Evolutionary conservation across 257 asterid genomes (phyloP), one percentile per base, ranked within the genome.

Genomic region (Petunia secreta): DNA sequence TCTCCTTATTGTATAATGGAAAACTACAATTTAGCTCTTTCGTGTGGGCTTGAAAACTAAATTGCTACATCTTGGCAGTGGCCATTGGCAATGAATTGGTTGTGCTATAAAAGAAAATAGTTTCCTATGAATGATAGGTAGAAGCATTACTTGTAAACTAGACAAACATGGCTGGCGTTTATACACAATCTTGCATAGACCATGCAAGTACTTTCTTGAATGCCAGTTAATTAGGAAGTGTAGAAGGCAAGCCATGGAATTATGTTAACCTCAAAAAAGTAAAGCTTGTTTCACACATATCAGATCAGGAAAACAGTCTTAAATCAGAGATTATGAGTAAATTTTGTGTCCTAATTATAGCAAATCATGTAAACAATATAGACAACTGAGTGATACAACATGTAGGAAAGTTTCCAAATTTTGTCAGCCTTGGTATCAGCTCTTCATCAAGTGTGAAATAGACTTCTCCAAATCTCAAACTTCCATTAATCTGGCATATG

Each of bases 291-390:
- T 59, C 64, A 59, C 11, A 7, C 4, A 59, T 59, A 59, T 59
- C 64, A 59, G 9, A 16, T 59, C 64, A 59, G 9, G 39, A 6
- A 16, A 16, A 59, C 4, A 59, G 34, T 15, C 62, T 55, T 15
- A 55, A 1, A 54, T 13, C 1, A 55, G 62, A 55, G 41, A 4
- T 9, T 25, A 25, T 25, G 59, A 2, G 16, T 46, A 16, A 43
- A 46, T 16, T 10, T 16, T 25, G 59, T 48, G 60, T 71, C 59
- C 60, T 71, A 71, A 10, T 25, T 69, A 46, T 25, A 46, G 77
- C 5, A 69, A 69, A 71, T 48, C 43, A 71, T 4, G 77, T 71
- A 71, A 58, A 25, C 77, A 48, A 69, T 71, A 71, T 48, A 71
- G 44, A 11, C 62, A 71, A 71, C 48, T 71, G 62, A 71, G 34